Conservation (phyloP, 495 filamentous ascomycete genomes). For the Aspergillus haitiensis region DNA sequence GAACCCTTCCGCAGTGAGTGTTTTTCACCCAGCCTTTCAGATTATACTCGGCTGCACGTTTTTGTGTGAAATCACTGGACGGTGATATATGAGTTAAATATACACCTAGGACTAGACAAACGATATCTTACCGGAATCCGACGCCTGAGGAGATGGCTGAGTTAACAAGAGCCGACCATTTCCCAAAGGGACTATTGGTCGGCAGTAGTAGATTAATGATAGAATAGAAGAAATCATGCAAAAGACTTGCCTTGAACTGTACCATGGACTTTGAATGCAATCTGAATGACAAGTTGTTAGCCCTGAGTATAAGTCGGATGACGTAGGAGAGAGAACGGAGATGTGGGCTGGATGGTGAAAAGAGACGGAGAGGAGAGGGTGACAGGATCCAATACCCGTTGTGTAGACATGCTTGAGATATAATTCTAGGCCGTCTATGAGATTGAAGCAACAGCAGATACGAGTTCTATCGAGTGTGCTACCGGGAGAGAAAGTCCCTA, state of each 20-base stretch:
- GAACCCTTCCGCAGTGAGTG: slow-evolving; percentile 67
- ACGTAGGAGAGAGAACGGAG: slow-evolving; percentile 9
- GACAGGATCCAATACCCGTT: slow-evolving; percentile 8
- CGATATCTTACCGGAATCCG: slow-evolving; percentile 61
- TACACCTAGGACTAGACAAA: slow-evolving; percentile 15
- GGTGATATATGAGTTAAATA: slow-evolving; percentile 6
- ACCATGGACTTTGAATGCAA: slow-evolving; percentile 54
- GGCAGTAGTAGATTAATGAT: background rate
- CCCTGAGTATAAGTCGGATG: slow-evolving; percentile 1
- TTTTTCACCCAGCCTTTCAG: slow-evolving; percentile 83
- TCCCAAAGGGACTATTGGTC: background rate
- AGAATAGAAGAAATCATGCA: background rate
- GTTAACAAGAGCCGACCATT: slow-evolving; percentile 14
- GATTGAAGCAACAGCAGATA: no score
- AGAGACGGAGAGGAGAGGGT: background rate
- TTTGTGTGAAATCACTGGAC: slow-evolving; percentile 66
- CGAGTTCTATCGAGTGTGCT: no score
- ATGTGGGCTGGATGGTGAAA: background rate
- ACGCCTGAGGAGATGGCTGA: slow-evolving; percentile 52
- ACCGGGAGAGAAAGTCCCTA: no score
- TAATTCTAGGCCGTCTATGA: no score
- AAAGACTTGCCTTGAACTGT: slow-evolving; percentile 49
- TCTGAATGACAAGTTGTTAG: slow-evolving; percentile 28
- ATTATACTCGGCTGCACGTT: slow-evolving; percentile 60
- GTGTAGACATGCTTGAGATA: slow-evolving; percentile 16